Conservation (phyloP, 371 early-diverging fungal species). For the Basidiobolus meristosporus region DNA sequence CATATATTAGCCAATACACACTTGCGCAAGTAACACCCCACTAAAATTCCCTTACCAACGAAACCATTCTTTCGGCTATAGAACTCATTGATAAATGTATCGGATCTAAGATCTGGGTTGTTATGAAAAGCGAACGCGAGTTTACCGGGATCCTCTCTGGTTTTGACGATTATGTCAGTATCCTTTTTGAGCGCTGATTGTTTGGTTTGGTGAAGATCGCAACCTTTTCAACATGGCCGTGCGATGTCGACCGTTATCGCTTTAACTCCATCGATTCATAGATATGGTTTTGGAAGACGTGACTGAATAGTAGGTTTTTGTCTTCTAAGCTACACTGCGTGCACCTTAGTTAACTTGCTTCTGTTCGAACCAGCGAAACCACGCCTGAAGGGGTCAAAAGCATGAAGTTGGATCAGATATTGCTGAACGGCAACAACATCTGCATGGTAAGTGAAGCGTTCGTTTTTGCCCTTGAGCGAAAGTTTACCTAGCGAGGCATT, state of each 20-base stretch:
- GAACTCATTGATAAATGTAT: slow-evolving; percentile 96
- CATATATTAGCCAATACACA: no score
- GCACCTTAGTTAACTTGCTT: neutral
- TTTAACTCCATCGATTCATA: slow-evolving; percentile 8
- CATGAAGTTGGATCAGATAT: slow-evolving; percentile 65
- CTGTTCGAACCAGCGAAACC: slow-evolving; percentile 30
- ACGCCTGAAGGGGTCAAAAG: slow-evolving; percentile 57
- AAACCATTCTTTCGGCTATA: slow-evolving; percentile 11
- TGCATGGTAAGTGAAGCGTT: slow-evolving; percentile 67
- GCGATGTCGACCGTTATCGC: neutral
- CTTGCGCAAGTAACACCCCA: no score
- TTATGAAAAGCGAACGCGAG: slow-evolving; percentile 92
- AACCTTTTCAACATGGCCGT: neutral
- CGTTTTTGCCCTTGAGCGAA: neutral
- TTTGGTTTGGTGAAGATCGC: neutral
- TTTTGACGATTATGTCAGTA: slow-evolving; percentile 97
- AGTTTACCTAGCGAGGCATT: neutral
- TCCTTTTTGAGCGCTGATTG: slow-evolving; percentile 7
- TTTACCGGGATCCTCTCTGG: slow-evolving; percentile 85
- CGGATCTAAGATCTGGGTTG: slow-evolving; percentile 88
- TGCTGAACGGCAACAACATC: slow-evolving; percentile 90
- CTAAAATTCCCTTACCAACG: no score
- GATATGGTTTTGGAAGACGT: slow-evolving; percentile 95
- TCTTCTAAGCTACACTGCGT: neutral
- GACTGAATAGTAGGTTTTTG: slow-evolving; percentile 64